Percentiles rank a stretch among this genome's conserved stretches.
These are phyloP conservation scores for Retiboletus flavoniger DNA, from an alignment of 1,284 basidiomycete genomes.

Conservation along the genomic window DNA sequence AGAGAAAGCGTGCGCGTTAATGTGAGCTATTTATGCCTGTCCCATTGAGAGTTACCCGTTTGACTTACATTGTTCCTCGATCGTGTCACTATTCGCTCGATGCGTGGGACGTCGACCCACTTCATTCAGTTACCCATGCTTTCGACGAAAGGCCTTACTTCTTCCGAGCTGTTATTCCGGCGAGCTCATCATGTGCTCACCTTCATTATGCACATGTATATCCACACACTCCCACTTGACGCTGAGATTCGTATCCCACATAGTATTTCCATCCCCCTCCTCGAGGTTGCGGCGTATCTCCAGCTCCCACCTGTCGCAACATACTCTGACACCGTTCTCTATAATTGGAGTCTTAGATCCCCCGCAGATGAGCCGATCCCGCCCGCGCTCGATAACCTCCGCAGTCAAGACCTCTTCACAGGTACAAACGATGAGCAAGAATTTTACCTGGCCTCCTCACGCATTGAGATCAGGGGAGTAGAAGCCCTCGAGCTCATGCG, in stretches of 20 bases:
- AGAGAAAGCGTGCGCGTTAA: constrained; percentile 53
- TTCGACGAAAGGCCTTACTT: constrained; percentile 38
- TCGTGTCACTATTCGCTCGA: not conserved
- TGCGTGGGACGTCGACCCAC: not conserved
- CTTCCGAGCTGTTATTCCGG: constrained; percentile 68
- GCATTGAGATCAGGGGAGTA: constrained; percentile 92
- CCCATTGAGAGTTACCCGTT: too few relatives aligned
- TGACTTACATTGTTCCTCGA: not conserved
- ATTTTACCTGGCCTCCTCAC: constrained; percentile 86
- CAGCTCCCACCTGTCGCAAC: constrained; percentile 89
- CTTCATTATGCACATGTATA: constrained; percentile 87
- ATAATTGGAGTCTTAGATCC: constrained; percentile 75
- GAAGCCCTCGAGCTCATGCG: constrained; percentile 86
- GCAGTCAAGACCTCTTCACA: constrained; percentile 74
- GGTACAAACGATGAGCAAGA: constrained; percentile 82
- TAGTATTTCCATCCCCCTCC: constrained; percentile 74
- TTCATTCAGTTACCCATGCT: constrained; percentile 39
- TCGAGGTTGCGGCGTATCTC: constrained; percentile 73
- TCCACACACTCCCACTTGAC: constrained; percentile 69
- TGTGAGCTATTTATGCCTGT: constrained; percentile 42
- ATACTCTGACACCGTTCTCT: constrained; percentile 92
- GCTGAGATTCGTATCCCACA: constrained; percentile 64
- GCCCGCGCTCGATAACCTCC: constrained; percentile 54
- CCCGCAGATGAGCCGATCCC: constrained; percentile 11
- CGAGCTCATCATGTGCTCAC: constrained; percentile 84